A percentile compares a stretch with the other conserved stretches of the same genome.
Conservation (phyloP, 1,284 basidiomycete genomes). For the Rhodotorula sp. region DNA sequence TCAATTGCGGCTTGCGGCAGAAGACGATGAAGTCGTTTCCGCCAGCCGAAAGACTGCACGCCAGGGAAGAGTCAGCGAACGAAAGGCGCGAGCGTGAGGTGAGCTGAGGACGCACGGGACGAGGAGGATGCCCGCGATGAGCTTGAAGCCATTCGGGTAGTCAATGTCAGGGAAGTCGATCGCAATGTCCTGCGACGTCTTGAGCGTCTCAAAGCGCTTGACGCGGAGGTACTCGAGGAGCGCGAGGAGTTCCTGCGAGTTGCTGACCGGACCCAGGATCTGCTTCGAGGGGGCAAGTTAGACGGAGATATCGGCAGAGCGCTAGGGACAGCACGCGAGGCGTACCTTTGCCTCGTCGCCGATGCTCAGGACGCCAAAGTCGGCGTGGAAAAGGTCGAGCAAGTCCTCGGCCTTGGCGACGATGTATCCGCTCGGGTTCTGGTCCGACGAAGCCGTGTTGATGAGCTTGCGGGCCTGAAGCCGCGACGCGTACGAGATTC, state of each 20-base stretch:
- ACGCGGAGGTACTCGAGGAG: constrained; percentile 77
- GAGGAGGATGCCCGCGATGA: constrained; percentile 74
- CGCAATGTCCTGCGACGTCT: constrained; percentile 68
- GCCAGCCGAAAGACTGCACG: constrained; percentile 11
- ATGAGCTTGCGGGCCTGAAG: constrained; percentile 77
- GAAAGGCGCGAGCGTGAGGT: background rate
- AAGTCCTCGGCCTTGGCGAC: constrained; percentile 83
- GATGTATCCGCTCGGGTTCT: constrained; percentile 77
- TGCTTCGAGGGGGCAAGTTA: constrained; percentile 45
- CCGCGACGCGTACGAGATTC: constrained; percentile 74
- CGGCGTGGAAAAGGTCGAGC: constrained; percentile 76
- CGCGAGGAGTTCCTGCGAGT: constrained; percentile 80
- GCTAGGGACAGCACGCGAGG: constrained; percentile 17
- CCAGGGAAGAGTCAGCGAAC: no score
- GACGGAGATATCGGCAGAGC: background rate
- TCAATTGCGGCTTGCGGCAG: constrained; percentile 71
- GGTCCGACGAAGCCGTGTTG: constrained; percentile 70
- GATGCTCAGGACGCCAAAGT: constrained; percentile 79
- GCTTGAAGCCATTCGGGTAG: constrained; percentile 65
- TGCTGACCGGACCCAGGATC: constrained; percentile 73
- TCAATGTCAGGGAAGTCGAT: constrained; percentile 74
- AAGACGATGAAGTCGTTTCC: constrained; percentile 68
- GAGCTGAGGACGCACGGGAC: constrained; percentile 57
- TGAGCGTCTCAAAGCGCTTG: constrained; percentile 65
- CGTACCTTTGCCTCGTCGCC: constrained; percentile 68